Evolutionary conservation across 345 rosid genomes (phyloP).

Genomic region (Cardamine occulta): DNA sequence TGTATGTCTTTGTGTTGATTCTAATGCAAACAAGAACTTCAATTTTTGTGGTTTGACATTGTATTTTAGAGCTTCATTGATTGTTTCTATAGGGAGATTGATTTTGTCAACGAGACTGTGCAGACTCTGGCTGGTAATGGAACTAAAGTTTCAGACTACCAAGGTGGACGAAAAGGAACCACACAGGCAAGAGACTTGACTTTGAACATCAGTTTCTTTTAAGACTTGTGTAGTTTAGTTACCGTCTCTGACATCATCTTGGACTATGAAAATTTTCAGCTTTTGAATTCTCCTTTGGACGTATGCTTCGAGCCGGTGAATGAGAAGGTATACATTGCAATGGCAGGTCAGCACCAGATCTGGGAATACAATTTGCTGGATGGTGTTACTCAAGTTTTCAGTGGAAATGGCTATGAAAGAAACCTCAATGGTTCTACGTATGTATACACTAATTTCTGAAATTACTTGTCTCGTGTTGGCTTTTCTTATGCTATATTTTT

Average conservation of each 20-base stretch:
- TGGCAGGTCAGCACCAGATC: constrained; percentile 98
- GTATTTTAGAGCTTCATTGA: not conserved
- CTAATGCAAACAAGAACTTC: not conserved
- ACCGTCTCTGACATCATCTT: too few relatives aligned
- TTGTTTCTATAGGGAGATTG: constrained; percentile 64
- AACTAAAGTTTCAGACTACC: constrained; percentile 88
- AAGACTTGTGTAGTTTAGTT: too few relatives aligned
- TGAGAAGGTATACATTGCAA: constrained; percentile 84
- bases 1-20: not conserved
- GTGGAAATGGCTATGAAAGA: constrained; percentile 93
- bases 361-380: constrained; percentile 75
- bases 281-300: constrained; percentile 97
- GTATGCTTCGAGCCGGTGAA: constrained; percentile 71
- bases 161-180: constrained; percentile 76
- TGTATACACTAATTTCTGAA: constrained; percentile 7
- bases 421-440: constrained; percentile 92
- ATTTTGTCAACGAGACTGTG: constrained; percentile 83
- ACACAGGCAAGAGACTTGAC: constrained; percentile 60
- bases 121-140: constrained; percentile 92
- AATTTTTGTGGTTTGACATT: not conserved
- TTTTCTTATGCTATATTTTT: constrained; percentile 2
- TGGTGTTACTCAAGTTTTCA: constrained; percentile 74
- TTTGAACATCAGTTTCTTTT: constrained; percentile 1
- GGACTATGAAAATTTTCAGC: constrained; percentile 48
- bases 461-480: not conserved